Base-by-base conservation (phyloP, 805 yeast genomes). In the Millerozyma miso region DNA sequence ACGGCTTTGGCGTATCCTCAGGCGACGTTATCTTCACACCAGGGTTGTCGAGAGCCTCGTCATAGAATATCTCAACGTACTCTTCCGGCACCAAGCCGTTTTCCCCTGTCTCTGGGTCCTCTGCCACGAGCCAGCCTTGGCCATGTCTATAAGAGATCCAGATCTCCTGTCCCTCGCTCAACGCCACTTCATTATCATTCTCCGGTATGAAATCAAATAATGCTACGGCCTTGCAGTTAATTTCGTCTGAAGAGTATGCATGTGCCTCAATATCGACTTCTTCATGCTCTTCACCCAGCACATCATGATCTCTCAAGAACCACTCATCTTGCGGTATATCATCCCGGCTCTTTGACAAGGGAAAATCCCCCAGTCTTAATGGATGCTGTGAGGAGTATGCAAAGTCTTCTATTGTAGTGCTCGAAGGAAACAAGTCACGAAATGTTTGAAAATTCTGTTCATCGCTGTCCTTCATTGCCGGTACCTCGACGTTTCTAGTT, bases 51-150 rank as follows among this genome's bases (percentile, higher is more conserved):
- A 55, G 63, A 8, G 57, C 69, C 13, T 60, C 63, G 14, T 51
- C 61, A 33, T 58, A 53, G 31, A 63, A 35, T 4, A 77, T 60
- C 43, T 86, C 84, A 23, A 93, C 97, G 55, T 90, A 93, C 54
- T 87, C 97, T 55, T 90, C 96, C 1, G 99, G 99, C 4, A 93
- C 95, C 40, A 93, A 76, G 1, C 99, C 99, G 10, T 95, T 86
- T 48, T 82, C 85, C 1, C 88, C 88, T 2, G 85, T 74, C 19
- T 57, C 71, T 1, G 87, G 83, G 55, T 88, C 89, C 52, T 79
- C 81, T 0, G 97, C 98, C 40, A 93, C 97, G 3, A 93, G 74
- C 99, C 99, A 93, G 5, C 99, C 99, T 60, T 91, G 97, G 19
- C 98, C 98, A 60, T 91, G 96, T 44, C 95, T 79, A 61, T 90